Conservation (phyloP, 108 stramenopile species). For the Epipyxis sp. region DNA sequence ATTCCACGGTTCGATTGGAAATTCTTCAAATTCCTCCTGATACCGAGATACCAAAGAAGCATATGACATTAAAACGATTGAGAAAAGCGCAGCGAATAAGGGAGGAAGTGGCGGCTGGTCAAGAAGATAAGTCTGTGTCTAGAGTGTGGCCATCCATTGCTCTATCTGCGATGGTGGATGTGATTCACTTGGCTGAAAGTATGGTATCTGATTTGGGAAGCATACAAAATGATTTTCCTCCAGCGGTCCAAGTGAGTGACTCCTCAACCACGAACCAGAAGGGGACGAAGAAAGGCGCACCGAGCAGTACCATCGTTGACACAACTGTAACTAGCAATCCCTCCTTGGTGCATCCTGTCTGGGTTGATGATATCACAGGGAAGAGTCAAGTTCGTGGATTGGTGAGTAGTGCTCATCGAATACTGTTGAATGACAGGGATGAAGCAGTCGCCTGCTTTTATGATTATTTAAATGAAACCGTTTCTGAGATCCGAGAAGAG, state of each 20-base stretch:
- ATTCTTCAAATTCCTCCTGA: constrained; percentile 5
- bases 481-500: background rate
- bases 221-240: too few species aligned
- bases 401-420: constrained; percentile 13
- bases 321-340: background rate
- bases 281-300: background rate
- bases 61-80: constrained; percentile 23
- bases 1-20: background rate
- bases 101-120: background rate
- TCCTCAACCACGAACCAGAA: background rate
- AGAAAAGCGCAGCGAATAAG: constrained; percentile 22
- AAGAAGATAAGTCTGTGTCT: background rate
- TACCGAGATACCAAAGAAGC: constrained; percentile 27
- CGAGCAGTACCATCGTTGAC: background rate
- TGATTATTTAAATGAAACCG: background rate
- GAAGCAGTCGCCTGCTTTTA: background rate
- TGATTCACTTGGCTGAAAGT: background rate
- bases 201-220: constrained; percentile 1
- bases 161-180: background rate
- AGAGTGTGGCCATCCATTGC: constrained; percentile 2
- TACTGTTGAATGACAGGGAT: background rate
- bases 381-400: background rate
- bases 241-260: background rate
- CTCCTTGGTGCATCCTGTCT: background rate
- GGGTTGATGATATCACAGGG: background rate